Evolutionary conservation across 306 rosid species (phyloP).

Genomic region (Rosa rugosa): DNA sequence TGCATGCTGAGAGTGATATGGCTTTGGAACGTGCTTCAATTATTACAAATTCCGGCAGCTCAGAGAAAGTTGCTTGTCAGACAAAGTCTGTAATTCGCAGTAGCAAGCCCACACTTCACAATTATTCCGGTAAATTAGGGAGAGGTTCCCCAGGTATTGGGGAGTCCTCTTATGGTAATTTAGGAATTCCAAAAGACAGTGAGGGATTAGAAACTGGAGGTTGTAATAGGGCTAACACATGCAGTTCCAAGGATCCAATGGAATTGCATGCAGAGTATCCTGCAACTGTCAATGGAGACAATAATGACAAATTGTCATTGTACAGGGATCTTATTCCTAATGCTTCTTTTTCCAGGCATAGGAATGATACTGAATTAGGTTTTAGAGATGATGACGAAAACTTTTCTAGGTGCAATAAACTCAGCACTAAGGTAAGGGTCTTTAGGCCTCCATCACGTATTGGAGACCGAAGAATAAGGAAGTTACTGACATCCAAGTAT

Average conservation of each 20-base stretch:
- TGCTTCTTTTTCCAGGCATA: slow-evolving; percentile 55
- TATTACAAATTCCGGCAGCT: slow-evolving; percentile 38
- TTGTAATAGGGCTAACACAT: slow-evolving; percentile 37
- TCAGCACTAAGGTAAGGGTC: slow-evolving; percentile 56
- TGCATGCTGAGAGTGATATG: slow-evolving; percentile 37
- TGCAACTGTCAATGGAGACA: slow-evolving; percentile 34
- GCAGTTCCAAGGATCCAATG: slow-evolving; percentile 49
- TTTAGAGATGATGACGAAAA: slow-evolving; percentile 91
- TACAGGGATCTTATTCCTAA: slow-evolving; percentile 43
- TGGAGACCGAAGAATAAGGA: slow-evolving; percentile 67
- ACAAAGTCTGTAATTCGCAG: slow-evolving; percentile 43
- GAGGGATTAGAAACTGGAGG: slow-evolving; percentile 37
- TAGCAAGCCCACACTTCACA: slow-evolving; percentile 37
- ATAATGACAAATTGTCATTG: slow-evolving; percentile 45
- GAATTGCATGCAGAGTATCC: slow-evolving; percentile 43
- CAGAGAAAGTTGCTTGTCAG: slow-evolving; percentile 36
- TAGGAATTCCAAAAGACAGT: slow-evolving; percentile 33
- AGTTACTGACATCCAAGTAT: slow-evolving; percentile 59
- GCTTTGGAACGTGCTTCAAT: slow-evolving; percentile 45
- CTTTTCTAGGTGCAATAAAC: slow-evolving; percentile 52
- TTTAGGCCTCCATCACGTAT: slow-evolving; percentile 49
- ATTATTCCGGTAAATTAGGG: slow-evolving; percentile 39
- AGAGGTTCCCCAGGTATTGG: slow-evolving; percentile 37
- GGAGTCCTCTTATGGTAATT: slow-evolving; percentile 50
- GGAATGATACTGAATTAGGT: slow-evolving; percentile 64